Conservation (phyloP, 2,329 filamentous ascomycete species). For the Verruconis gallopava region DNA sequence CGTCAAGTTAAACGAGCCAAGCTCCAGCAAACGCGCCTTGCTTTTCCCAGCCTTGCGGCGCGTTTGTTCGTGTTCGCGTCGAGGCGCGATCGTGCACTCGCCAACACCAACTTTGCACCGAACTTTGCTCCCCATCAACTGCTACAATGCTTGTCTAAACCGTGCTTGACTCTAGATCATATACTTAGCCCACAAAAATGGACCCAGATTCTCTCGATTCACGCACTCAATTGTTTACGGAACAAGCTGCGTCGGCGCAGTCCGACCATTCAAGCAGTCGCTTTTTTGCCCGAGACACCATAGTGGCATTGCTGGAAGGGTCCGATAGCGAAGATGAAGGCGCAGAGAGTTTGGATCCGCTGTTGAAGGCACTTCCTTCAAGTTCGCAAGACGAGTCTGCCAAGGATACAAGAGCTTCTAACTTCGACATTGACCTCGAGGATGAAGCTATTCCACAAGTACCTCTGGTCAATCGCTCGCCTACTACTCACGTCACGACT, state of each 20-base stretch:
- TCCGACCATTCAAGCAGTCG: too few relatives aligned
- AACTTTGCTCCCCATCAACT: not conserved
- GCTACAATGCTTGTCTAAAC: not conserved
- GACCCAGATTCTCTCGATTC: not conserved
- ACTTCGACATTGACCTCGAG: not conserved
- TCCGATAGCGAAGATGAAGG: not conserved
- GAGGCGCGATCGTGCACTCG: too few relatives aligned
- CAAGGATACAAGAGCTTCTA: not conserved
- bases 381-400: not conserved
- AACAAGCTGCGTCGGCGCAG: not conserved
- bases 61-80: too few relatives aligned
- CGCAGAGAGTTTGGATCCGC: not conserved
- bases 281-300: not conserved
- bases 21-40: too few relatives aligned
- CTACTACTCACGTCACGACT: not conserved
- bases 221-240: not conserved
- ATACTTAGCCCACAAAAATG: not conserved
- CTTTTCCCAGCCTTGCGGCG: too few relatives aligned
- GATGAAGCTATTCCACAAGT: not conserved
- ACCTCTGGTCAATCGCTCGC: not conserved
- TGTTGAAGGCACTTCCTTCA: not conserved
- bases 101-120: slow-evolving; percentile 1
- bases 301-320: not conserved
- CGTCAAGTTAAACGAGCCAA: too few relatives aligned
- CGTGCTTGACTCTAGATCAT: not conserved